Evolutionary conservation across 331 rosid genomes (phyloP).

Genomic region (Malus hybrid): DNA sequence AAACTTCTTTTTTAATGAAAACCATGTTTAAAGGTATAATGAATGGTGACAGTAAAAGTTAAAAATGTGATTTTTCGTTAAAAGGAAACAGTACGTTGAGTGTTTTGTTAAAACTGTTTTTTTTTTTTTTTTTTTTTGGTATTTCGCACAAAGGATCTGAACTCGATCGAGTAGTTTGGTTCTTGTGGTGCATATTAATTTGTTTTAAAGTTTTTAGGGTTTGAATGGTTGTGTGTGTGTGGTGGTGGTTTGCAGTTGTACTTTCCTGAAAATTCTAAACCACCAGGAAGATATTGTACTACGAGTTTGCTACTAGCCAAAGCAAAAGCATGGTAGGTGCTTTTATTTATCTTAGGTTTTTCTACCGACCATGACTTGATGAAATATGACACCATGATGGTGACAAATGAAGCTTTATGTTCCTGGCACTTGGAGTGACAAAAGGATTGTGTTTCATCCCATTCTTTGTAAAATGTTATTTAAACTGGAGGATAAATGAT

Average conservation of each 20-base stretch:
- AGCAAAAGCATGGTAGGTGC: neutral
- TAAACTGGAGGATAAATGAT: neutral
- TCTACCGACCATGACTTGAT: conserved; percentile 7
- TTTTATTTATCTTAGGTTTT: neutral
- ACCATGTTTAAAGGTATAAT: too few species aligned
- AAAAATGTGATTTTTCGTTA: too few species aligned
- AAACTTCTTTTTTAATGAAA: too few species aligned
- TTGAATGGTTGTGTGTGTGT: conserved; percentile 28
- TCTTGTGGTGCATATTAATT: conserved; percentile 53
- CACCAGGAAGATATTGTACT: neutral
- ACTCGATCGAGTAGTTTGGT: neutral
- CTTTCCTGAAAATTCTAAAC: neutral
- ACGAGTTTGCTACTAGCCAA: neutral
- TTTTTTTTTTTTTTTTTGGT: too few species aligned
- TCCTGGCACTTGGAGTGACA: conserved; percentile 4
- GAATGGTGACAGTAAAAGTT: too few species aligned
- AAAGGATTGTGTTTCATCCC: neutral
- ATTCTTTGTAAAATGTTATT: neutral
- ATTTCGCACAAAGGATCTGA: neutral
- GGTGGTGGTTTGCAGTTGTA: conserved; percentile 5
- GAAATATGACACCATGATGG: conserved; percentile 1
- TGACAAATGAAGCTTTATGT: conserved; percentile 8
- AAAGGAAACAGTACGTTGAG: too few species aligned
- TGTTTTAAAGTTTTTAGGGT: neutral
- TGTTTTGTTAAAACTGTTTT: too few species aligned